phyloP scores from a whole-genome alignment of 2,329 filamentous ascomycete genomes.

The Penicillium frequentans region DNA sequence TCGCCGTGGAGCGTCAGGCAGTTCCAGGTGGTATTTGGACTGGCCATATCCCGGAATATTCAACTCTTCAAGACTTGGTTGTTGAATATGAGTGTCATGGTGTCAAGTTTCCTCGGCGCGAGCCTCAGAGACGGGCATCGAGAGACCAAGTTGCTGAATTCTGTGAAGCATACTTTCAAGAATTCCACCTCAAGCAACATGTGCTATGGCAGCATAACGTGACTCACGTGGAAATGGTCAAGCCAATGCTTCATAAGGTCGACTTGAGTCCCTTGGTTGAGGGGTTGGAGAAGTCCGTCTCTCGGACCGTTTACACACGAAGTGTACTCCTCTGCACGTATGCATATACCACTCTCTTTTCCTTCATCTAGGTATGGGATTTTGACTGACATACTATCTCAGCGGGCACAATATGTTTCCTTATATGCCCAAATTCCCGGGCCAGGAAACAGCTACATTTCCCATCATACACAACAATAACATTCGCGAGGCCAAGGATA shows the following conservation, averaged over 20 bases:
- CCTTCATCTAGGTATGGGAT: neutral
- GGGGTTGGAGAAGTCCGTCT: neutral
- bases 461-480: conserved; percentile 8
- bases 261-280: neutral
- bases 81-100: conserved; percentile 7
- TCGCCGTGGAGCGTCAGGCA: conserved; percentile 2
- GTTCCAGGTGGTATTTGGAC: conserved; percentile 5
- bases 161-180: conserved; percentile 4
- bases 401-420: conserved; percentile 5
- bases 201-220: conserved; percentile 6
- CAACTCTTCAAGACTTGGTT: conserved; percentile 4
- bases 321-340: conserved; percentile 9
- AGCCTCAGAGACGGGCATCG: conserved; percentile 2
- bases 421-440: conserved; percentile 7
- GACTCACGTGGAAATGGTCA: conserved; percentile 3
- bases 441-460: conserved; percentile 8
- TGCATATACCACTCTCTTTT: neutral
- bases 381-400: neutral
- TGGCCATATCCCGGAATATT: conserved; percentile 5
- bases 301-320: conserved; percentile 1
- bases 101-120: conserved; percentile 6
- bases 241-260: conserved; percentile 7
- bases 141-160: conserved; percentile 6
- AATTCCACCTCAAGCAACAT: conserved; percentile 3
- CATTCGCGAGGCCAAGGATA: conserved; percentile 3